Percentiles rank a stretch among this genome's conserved stretches.
These are phyloP conservation scores for Komagataella kurtzmanii DNA, from an alignment of 805 yeast genomes.

Conservation along the genomic window DNA sequence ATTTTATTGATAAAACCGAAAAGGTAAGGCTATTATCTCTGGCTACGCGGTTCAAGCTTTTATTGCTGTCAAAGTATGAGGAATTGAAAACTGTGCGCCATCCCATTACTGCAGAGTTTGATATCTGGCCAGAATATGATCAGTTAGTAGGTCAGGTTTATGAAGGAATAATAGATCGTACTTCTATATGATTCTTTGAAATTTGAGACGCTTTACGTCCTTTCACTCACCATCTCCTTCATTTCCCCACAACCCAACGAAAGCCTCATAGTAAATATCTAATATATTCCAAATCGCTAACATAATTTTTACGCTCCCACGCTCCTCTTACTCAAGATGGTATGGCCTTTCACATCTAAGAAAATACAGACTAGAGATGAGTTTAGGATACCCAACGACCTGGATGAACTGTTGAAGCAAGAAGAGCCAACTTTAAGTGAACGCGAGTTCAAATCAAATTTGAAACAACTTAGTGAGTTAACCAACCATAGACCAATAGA, in stretches of 20 bases:
- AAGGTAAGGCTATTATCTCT: constrained; percentile 19
- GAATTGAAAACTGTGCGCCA: constrained; percentile 6
- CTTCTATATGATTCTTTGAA: not conserved
- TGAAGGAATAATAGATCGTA: constrained; percentile 15
- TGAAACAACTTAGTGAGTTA: not conserved
- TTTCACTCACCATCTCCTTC: not conserved
- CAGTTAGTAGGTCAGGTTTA: constrained; percentile 19
- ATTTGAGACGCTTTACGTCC: not conserved
- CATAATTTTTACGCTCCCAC: not conserved
- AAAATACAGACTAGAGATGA: constrained; percentile 3
- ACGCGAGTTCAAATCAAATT: constrained; percentile 15
- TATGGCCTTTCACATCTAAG: constrained; percentile 4
- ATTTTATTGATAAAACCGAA: constrained; percentile 17
- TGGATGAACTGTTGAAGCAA: constrained; percentile 11
- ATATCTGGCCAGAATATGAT: constrained; percentile 8
- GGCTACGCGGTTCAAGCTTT: constrained; percentile 15
- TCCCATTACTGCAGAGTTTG: not conserved
- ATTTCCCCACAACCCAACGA: not conserved
- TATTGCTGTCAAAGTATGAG: constrained; percentile 16
- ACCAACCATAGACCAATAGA: constrained; percentile 1
- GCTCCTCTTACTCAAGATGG: constrained; percentile 6
- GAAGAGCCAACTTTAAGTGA: constrained; percentile 15
- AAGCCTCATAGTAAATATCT: not conserved
- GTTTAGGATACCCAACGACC: constrained; percentile 11
- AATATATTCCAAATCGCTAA: not conserved